Percentiles rank a stretch among this genome's conserved stretches.
These are phyloP conservation scores for Pseudogymnoascus sp. DNA, from an alignment of 2,329 filamentous ascomycete species.

Conservation along the genomic window DNA sequence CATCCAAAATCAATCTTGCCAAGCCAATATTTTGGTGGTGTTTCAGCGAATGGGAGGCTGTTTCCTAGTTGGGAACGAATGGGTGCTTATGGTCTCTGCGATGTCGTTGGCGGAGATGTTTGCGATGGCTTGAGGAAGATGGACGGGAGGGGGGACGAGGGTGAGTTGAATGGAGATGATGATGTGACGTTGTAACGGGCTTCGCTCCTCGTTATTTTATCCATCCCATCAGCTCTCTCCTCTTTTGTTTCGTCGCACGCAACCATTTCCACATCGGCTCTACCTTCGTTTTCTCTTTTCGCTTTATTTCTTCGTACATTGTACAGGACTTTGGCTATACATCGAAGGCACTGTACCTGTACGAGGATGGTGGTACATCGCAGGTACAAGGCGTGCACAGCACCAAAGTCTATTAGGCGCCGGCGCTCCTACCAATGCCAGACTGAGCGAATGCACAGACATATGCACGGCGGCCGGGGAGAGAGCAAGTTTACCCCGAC, in stretches of 20 bases:
- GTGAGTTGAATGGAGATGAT: neutral
- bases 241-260: neutral
- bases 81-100: neutral
- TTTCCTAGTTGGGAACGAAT: neutral
- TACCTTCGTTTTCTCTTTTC: neutral
- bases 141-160: neutral
- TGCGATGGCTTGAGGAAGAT: neutral
- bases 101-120: neutral
- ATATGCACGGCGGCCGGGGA: neutral
- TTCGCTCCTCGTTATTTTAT: neutral
- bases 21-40: neutral
- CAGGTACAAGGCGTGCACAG: neutral
- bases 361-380: neutral
- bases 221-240: neutral
- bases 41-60: neutral
- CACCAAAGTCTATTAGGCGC: slow-evolving; percentile 3
- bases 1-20: neutral
- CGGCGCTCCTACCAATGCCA: neutral
- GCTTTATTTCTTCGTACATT: neutral
- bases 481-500: slow-evolving; percentile 1
- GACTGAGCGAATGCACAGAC: neutral
- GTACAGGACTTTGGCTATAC: neutral
- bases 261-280: neutral
- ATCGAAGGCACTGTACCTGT: neutral
- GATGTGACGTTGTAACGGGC: neutral